A percentile compares a stretch with the other conserved stretches of the same genome.
These are phyloP conservation scores for Plasmodium gaboni DNA, from an alignment of 169 alveolate genomes.

Conservation along the genomic window DNA sequence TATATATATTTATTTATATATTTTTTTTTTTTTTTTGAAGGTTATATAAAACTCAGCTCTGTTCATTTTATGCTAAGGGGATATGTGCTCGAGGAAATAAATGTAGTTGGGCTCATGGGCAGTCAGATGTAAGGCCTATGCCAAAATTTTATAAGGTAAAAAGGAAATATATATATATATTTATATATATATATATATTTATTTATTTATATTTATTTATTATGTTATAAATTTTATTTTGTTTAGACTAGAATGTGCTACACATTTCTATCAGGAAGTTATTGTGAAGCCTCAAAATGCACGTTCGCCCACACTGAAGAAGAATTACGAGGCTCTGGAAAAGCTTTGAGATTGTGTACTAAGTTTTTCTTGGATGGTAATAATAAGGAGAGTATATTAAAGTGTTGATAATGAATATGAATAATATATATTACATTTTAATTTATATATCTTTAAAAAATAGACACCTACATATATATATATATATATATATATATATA, in stretches of 20 bases:
- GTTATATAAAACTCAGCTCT: constrained; percentile 64
- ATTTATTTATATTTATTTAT: not conserved
- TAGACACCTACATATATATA: too few relatives aligned
- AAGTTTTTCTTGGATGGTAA: constrained; percentile 59
- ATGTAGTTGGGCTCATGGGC: constrained; percentile 73
- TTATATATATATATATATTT: too few relatives aligned
- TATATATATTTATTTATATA: not conserved
- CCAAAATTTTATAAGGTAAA: constrained; percentile 57
- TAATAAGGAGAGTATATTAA: not conserved
- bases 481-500: too few relatives aligned
- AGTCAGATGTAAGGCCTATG: constrained; percentile 63
- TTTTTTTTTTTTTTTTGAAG: not conserved
- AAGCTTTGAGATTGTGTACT: constrained; percentile 53
- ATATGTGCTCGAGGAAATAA: constrained; percentile 61
- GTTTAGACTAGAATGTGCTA: constrained; percentile 68
- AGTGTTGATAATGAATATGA: too few relatives aligned
- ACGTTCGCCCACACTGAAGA: constrained; percentile 70
- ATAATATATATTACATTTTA: not conserved
- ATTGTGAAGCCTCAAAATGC: constrained; percentile 67
- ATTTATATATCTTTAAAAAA: not conserved
- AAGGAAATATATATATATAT: too few relatives aligned
- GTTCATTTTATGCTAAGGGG: constrained; percentile 67
- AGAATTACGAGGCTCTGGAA: constrained; percentile 64
- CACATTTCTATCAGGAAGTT: constrained; percentile 56
- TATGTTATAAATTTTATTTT: not conserved